Evolutionary conservation across 352 stramenopile genomes (phyloP).

Genomic region (Phytophthora kernoviae): DNA sequence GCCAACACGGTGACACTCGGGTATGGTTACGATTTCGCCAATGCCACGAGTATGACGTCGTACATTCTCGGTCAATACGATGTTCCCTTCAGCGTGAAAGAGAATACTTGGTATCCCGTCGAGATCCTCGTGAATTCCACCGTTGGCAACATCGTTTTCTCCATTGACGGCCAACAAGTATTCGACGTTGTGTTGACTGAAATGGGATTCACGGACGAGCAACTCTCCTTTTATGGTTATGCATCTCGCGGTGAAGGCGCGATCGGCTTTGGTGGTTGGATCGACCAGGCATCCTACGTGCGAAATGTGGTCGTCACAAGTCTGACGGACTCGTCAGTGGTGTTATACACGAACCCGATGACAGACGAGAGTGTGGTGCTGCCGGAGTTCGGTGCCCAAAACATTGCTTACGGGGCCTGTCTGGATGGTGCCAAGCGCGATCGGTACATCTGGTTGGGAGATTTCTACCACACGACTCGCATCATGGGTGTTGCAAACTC

Average conservation of each 20-base stretch:
- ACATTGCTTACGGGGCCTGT: conserved; percentile 27
- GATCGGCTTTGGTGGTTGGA: conserved; percentile 21
- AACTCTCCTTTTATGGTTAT: conserved; percentile 23
- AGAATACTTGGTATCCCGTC: conserved; percentile 62
- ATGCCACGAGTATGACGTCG: conserved; percentile 32
- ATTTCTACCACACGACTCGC: conserved; percentile 41
- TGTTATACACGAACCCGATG: conserved; percentile 20
- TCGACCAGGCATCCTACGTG: conserved; percentile 18
- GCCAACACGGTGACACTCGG: conserved; percentile 32
- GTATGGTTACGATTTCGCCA: conserved; percentile 37
- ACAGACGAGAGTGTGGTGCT: conserved; percentile 14
- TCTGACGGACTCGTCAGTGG: conserved; percentile 1
- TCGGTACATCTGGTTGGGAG: conserved; percentile 36
- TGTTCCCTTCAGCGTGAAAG: conserved; percentile 76
- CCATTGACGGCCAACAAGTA: conserved; percentile 23
- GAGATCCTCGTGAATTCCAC: conserved; percentile 70
- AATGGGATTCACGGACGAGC: conserved; percentile 17
- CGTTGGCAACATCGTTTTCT: conserved; percentile 36
- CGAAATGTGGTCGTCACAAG: conserved; percentile 16
- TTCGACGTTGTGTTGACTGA: conserved; percentile 35
- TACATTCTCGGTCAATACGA: conserved; percentile 38
- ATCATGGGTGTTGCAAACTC: conserved; percentile 35
- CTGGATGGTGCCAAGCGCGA: conserved; percentile 38
- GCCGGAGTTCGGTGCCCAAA: conserved; percentile 27
- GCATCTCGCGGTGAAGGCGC: conserved; percentile 10